These are phyloP conservation scores for Gossypium trilobum DNA, from an alignment of 441 rosid genomes.

Conservation along the genomic window DNA sequence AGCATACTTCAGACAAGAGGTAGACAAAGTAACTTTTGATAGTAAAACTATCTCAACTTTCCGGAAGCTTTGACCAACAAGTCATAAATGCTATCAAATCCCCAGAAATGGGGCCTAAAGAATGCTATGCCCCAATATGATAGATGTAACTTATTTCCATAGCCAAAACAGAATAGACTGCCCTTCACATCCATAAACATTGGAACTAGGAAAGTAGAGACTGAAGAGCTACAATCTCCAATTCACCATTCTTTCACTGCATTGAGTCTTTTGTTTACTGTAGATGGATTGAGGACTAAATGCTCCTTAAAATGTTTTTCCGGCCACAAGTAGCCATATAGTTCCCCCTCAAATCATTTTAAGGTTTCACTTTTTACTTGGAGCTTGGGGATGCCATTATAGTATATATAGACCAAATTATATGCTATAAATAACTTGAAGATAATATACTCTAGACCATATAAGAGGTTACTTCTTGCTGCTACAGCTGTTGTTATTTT, in stretches of 20 bases:
- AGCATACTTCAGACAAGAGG: neutral
- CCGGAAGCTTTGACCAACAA: neutral
- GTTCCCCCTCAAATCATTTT: neutral
- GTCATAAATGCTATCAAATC: neutral
- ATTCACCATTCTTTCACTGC: neutral
- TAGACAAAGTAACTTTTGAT: neutral
- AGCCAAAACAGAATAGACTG: neutral
- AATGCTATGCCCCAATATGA: neutral
- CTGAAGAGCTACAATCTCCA: neutral
- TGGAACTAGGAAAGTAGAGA: neutral
- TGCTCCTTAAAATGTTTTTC: neutral
- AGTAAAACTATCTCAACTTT: neutral
- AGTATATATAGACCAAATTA: neutral
- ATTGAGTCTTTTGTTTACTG: neutral
- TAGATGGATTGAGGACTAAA: neutral
- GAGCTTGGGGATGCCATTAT: neutral
- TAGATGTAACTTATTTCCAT: neutral
- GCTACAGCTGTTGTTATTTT: neutral
- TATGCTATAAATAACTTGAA: neutral
- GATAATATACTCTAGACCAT: neutral
- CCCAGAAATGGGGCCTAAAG: neutral
- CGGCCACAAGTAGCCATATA: neutral
- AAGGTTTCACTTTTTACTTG: neutral
- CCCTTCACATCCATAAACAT: neutral
- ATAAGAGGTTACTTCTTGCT: neutral